phyloP scores from a whole-genome alignment of 2,329 filamentous ascomycete genomes.

The Chaetomium strumarium region DNA sequence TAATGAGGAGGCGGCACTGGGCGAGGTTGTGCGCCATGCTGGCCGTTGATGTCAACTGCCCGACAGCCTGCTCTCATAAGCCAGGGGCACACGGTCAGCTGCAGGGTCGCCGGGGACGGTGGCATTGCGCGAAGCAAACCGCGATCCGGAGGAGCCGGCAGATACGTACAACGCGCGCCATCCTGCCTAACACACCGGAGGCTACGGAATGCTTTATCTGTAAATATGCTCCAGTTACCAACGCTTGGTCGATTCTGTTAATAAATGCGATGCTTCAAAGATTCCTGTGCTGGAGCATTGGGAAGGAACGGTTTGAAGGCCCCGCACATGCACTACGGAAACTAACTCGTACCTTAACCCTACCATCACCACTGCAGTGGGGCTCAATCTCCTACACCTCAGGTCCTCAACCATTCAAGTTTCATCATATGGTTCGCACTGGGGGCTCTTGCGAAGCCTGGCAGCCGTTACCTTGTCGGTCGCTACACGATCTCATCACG shows the following conservation, averaged over 20 bases:
- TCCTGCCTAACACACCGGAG: not conserved
- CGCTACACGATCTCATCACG: too few relatives aligned
- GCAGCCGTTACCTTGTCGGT: too few relatives aligned
- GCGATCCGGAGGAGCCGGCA: not conserved
- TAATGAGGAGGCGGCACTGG: conserved; percentile 67
- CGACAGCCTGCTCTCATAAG: conserved; percentile 61
- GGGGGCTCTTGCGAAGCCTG: too few relatives aligned
- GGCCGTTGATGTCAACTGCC: conserved; percentile 81
- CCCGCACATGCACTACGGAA: too few relatives aligned
- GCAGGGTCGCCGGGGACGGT: not conserved
- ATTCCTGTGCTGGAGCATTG: too few relatives aligned
- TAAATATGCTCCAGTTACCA: not conserved
- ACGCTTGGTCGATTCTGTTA: not conserved
- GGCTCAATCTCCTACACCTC: too few relatives aligned
- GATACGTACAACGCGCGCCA: conserved; percentile 3
- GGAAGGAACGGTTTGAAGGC: too few relatives aligned
- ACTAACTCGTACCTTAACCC: too few relatives aligned
- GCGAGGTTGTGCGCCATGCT: conserved; percentile 72
- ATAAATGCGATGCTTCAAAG: not conserved
- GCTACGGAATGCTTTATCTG: not conserved
- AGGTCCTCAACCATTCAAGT: too few relatives aligned
- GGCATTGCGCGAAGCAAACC: not conserved
- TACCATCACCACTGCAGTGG: too few relatives aligned
- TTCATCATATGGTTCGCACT: too few relatives aligned
- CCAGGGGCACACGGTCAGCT: not conserved